These are phyloP conservation scores for Cymbopogon citratus DNA, from an alignment of 176 grass and related monocot genomes.

Conservation along the genomic window DNA sequence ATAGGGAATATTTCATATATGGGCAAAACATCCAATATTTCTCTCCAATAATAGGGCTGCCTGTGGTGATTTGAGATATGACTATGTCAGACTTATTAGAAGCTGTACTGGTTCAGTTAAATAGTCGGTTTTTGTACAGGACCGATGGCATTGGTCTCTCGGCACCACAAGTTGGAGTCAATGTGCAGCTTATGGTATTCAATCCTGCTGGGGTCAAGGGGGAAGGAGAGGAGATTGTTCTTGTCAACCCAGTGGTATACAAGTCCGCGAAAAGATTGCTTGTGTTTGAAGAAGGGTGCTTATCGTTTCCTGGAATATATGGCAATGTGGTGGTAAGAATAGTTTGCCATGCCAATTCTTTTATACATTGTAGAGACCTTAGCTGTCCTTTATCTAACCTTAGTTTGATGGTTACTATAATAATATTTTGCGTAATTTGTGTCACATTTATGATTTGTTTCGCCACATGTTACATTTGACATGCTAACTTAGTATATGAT, in stretches of 20 bases:
- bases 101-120: background rate
- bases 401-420: background rate
- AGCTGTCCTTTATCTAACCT: conserved; percentile 10
- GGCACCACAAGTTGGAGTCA: conserved; percentile 89
- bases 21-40: background rate
- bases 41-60: background rate
- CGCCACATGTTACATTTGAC: background rate
- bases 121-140: conserved; percentile 33
- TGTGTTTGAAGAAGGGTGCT: conserved; percentile 81
- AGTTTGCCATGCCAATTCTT: conserved; percentile 6
- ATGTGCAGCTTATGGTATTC: conserved; percentile 97
- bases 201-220: conserved; percentile 76
- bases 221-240: conserved; percentile 88
- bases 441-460: background rate
- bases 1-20: background rate
- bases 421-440: background rate
- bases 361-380: background rate
- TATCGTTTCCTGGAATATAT: conserved; percentile 96
- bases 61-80: background rate
- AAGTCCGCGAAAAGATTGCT: conserved; percentile 59
- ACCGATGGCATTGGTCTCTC: conserved; percentile 96
- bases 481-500: background rate
- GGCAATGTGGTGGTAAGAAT: conserved; percentile 80
- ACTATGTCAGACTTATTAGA: background rate
- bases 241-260: conserved; percentile 80